phyloP scores from a whole-genome alignment of 2,329 filamentous ascomycete genomes.

The Paecilomyces sp. region DNA sequence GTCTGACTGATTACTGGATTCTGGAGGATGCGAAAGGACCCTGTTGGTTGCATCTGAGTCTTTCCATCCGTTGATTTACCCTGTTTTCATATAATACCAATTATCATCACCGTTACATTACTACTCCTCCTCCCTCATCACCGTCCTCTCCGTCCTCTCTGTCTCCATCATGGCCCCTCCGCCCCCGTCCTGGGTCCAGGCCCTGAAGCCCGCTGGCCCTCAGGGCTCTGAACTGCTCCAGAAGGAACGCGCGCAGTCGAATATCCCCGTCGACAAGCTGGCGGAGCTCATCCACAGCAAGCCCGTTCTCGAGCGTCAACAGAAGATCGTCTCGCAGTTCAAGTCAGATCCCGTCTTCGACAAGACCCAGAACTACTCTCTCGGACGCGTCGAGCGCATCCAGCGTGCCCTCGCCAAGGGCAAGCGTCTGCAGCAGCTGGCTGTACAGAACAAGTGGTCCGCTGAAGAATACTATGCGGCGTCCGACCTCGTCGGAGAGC shows the following conservation, averaged over 20 bases:
- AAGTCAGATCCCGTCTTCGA: slow-evolving; percentile 64
- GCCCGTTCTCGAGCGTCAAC: slow-evolving; percentile 54
- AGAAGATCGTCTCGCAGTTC: slow-evolving; percentile 57
- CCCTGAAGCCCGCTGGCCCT: slow-evolving; percentile 57
- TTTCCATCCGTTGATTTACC: not conserved
- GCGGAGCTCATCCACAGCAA: slow-evolving; percentile 63
- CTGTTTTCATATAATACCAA: too few species aligned
- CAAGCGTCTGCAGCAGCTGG: slow-evolving; percentile 62
- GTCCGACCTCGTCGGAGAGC: slow-evolving; percentile 64
- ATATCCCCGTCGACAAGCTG: slow-evolving; percentile 60
- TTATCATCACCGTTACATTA: too few species aligned
- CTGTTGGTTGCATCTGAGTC: not conserved
- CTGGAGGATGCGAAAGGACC: not conserved
- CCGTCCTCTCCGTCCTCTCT: not conserved
- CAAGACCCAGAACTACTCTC: slow-evolving; percentile 71
- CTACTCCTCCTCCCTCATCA: too few species aligned
- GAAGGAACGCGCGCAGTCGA: slow-evolving; percentile 61
- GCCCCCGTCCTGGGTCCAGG: slow-evolving; percentile 59
- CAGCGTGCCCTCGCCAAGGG: slow-evolving; percentile 62
- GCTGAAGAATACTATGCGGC: slow-evolving; percentile 58
- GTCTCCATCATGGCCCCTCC: slow-evolving; percentile 27
- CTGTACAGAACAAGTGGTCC: slow-evolving; percentile 60
- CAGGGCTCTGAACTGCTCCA: slow-evolving; percentile 63
- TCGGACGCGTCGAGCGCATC: slow-evolving; percentile 61
- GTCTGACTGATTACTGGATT: not conserved